Evolutionary conservation across 257 asterid genomes (phyloP).

Genomic region (Petrea volubilis): DNA sequence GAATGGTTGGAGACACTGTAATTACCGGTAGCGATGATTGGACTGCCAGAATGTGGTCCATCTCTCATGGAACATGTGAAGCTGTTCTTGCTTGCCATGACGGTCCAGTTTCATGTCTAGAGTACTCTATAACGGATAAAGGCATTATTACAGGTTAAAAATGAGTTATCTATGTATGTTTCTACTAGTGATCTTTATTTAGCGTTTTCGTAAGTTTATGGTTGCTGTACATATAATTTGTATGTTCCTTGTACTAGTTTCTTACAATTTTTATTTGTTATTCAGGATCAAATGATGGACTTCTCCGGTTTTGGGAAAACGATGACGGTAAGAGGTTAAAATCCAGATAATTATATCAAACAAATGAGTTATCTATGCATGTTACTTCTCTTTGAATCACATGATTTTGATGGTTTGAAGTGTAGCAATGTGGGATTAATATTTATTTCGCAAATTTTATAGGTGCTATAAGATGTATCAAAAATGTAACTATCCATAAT

Average conservation of each 20-base stretch:
- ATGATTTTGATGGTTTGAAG: constrained; percentile 17
- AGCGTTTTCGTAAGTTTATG: background rate
- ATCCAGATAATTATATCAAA: background rate
- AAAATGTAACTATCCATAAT: constrained; percentile 78
- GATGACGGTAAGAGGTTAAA: constrained; percentile 74
- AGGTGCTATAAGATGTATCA: constrained; percentile 80
- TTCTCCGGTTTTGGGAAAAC: constrained; percentile 90
- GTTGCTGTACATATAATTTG: background rate
- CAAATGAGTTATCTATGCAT: too few relatives aligned
- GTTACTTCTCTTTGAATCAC: background rate
- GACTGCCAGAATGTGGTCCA: constrained; percentile 98
- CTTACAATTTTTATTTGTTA: constrained; percentile 8
- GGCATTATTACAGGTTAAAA: constrained; percentile 85
- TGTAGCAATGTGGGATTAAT: background rate
- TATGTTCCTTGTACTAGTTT: background rate
- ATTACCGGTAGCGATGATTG: constrained; percentile 99
- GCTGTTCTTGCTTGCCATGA: constrained; percentile 97
- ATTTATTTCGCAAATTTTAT: constrained; percentile 5
- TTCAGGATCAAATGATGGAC: constrained; percentile 93
- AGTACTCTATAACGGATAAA: constrained; percentile 75
- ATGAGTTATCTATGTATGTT: constrained; percentile 3
- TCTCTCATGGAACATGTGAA: constrained; percentile 87
- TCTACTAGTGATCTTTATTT: constrained; percentile 4
- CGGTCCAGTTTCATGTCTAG: constrained; percentile 88
- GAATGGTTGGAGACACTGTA: constrained; percentile 94